Conservation (phyloP, 305 asterid species). For the Euphrasia arctica region DNA sequence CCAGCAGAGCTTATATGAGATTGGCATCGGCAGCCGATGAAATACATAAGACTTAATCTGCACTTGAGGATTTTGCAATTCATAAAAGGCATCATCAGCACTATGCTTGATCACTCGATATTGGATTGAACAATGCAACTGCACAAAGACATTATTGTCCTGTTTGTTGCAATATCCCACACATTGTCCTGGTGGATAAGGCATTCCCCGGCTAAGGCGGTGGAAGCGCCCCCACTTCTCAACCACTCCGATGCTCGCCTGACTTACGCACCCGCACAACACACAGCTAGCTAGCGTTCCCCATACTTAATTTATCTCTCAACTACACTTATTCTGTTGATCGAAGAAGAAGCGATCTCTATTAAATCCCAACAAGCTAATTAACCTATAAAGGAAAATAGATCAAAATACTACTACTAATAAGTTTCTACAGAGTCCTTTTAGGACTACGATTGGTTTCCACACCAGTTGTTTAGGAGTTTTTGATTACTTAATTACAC, state of each 20-base stretch:
- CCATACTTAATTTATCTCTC: slow-evolving; percentile 39
- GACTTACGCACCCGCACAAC: slow-evolving; percentile 70
- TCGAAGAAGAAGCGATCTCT: no score
- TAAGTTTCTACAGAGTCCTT: no score
- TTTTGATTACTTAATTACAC: no score
- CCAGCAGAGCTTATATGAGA: slow-evolving; percentile 20
- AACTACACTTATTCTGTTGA: not conserved
- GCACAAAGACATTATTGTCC: slow-evolving; percentile 97
- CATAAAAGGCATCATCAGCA: slow-evolving; percentile 98
- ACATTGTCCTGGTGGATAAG: no score
- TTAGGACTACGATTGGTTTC: no score
- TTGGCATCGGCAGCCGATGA: slow-evolving; percentile 46
- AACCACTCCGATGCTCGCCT: slow-evolving; percentile 80
- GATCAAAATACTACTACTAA: no score
- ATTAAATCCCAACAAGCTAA: no score
- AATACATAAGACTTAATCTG: slow-evolving; percentile 92
- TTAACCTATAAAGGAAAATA: no score
- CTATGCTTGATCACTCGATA: slow-evolving; percentile 67
- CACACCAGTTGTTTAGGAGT: no score
- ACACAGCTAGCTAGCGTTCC: slow-evolving; percentile 43
- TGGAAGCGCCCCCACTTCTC: slow-evolving; percentile 88
- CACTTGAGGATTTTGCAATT: slow-evolving; percentile 83
- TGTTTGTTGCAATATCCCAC: slow-evolving; percentile 22
- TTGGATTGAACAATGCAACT: slow-evolving; percentile 85
- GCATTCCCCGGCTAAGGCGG: slow-evolving; percentile 26